Evolutionary conservation across 768 basidiomycete species (phyloP), one percentile per base, ranked within the genome.

Genomic region (Amanita pallidorosea): DNA sequence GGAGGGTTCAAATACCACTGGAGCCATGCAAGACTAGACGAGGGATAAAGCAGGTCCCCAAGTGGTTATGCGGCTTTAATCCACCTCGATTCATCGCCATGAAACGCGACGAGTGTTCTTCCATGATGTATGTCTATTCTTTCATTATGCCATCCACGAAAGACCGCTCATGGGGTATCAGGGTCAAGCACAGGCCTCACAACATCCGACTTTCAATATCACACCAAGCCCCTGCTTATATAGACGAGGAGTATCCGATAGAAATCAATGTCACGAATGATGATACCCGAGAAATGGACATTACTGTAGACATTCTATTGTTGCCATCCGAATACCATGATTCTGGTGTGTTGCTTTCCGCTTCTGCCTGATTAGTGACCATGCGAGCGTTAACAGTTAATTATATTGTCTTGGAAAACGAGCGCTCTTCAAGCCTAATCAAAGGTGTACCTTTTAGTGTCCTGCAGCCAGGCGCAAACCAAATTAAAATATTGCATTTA

Each of bases 181-280:
- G 84, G 18, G 75, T 88, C 37, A 79, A 75, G 45, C 74, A 83
- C 55, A 77, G 77, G 18, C 73, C 81, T 0, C 88, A 88, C 54
- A 63, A 65, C 0, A 58, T 95, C 3, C 57, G 65, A 4, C 66
- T 88, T 17, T 66, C 70, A 0, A 61, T 93, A 41, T 63, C 70
- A 1, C 83, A 91, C 52, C 66, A 75, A 0, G 63, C 74, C 1
- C 85, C 87, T 0, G 90, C 89, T 1, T 88, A 84, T 62, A 64
- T 95, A 33, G 83, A 87, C 54, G 94, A 96, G 63, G 73, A 76
- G 41, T 88, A 86, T 59, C 82, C 86, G 0, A 83, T 97, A 56
- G 61, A 63, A 9, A 69, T 97, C 37, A 71, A 79, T 42, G 72
- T 95, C 12, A 76, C 67, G 4, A 96, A 93, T 60, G 59, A 67